phyloP scores from a whole-genome alignment of 2,329 filamentous ascomycete genomes.

The Penicillium hordei region DNA sequence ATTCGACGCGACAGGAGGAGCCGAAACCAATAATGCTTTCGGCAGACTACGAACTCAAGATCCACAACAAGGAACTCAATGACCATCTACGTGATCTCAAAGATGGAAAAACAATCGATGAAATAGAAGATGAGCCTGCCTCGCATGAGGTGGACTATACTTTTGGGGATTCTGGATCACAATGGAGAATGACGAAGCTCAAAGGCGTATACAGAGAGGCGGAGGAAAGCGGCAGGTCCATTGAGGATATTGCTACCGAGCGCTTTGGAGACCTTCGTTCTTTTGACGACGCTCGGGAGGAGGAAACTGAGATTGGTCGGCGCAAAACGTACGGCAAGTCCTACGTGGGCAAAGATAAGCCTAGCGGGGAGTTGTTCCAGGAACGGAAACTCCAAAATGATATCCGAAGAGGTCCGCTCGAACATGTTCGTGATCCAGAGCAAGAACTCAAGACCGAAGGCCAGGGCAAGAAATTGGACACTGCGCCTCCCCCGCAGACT shows the following conservation, averaged over 20 bases:
- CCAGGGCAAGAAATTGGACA: conserved; percentile 60
- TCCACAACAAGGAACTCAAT: conserved; percentile 83
- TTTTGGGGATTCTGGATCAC: conserved; percentile 84
- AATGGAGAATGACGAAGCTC: conserved; percentile 96
- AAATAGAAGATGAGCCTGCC: conserved; percentile 54
- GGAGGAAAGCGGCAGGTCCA: conserved; percentile 66
- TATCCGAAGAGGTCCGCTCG: conserved; percentile 41
- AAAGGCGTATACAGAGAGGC: conserved; percentile 80
- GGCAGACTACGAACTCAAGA: conserved; percentile 65
- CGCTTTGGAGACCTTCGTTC: conserved; percentile 76
- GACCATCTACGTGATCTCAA: conserved; percentile 63
- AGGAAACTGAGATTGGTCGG: conserved; percentile 85
- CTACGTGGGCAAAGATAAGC: conserved; percentile 81
- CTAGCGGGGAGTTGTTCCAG: conserved; percentile 79
- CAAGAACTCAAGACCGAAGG: conserved; percentile 39
- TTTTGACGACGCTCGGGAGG: conserved; percentile 91
- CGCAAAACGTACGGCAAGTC: conserved; percentile 78
- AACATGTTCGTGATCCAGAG: conserved; percentile 34
- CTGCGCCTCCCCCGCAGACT: conserved; percentile 51
- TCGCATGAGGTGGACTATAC: conserved; percentile 71
- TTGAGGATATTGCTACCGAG: conserved; percentile 82
- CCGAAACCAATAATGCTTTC: conserved; percentile 44
- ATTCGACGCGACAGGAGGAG: conserved; percentile 53
- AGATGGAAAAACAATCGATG: conserved; percentile 55
- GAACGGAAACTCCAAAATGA: conserved; percentile 67